Percentiles rank a stretch among this genome's conserved stretches.
Evolutionary conservation across 768 basidiomycete genomes (phyloP).

Genomic region (Amanita molliuscula): DNA sequence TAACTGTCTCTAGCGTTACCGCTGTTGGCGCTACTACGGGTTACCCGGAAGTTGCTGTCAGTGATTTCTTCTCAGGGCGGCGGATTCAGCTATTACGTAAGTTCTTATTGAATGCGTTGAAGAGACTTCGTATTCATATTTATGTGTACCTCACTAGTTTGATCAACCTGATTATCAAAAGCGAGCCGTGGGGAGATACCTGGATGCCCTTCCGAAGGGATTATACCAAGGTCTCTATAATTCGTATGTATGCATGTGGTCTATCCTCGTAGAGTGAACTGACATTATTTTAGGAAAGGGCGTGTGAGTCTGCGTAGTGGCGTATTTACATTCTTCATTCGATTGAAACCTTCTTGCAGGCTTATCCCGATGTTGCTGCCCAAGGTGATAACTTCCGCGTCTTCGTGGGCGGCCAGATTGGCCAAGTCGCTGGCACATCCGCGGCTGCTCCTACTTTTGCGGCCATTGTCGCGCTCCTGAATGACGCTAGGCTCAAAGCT

Average conservation of each 20-base stretch:
- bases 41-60: conserved; percentile 43
- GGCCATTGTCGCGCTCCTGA: conserved; percentile 50
- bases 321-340: background rate
- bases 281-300: conserved; percentile 25
- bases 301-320: conserved; percentile 27
- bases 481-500: conserved; percentile 41
- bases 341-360: conserved; percentile 20
- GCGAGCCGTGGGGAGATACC: conserved; percentile 24
- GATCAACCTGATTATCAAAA: conserved; percentile 29
- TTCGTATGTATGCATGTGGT: conserved; percentile 23
- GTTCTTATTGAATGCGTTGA: conserved; percentile 6
- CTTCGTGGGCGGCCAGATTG: conserved; percentile 26
- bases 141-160: conserved; percentile 11
- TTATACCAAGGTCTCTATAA: conserved; percentile 47
- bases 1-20: conserved; percentile 39
- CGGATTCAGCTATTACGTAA: conserved; percentile 61
- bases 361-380: conserved; percentile 55
- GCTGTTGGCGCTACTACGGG: conserved; percentile 51
- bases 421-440: conserved; percentile 47
- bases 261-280: background rate
- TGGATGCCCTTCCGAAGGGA: conserved; percentile 25
- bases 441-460: conserved; percentile 52
- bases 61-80: conserved; percentile 56
- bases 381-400: conserved; percentile 40
- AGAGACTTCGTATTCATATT: too few species aligned